Base-by-base conservation (phyloP, 208 protist genomes). In the Wallacemonas sp. region DNA sequence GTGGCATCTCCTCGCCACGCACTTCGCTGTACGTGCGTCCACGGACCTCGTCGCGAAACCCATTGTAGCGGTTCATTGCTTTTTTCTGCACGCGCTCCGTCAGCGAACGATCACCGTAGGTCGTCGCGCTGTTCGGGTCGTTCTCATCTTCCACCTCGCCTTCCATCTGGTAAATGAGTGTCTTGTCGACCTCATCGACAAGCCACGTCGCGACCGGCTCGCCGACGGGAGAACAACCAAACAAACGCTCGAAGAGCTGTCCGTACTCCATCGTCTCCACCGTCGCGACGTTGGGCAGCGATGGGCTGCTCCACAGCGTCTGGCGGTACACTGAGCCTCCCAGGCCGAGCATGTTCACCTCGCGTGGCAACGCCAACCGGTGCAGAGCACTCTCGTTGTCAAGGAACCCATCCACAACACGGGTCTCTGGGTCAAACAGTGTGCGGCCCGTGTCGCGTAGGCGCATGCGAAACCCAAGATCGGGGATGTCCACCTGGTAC, bases 91-190 rank as follows among this genome's bases (percentile, higher is more conserved):
- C 86, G 0, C 89, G 75, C 64, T 89, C 86, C 3, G 81, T 90
- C 30, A 94, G 63, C 3, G 81, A 88, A 15, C 85, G 83, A 50
- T 94, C 85, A 5, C 85, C 88, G 41, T 90, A 91, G 30, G 81
- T 95, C 29, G 85, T 90, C n/a, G 83, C 84, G 71, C 83, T 91
- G 78, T 91, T 89, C 30, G 85, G 89, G 27, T 95, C 89, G 53
- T 95, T 95, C 66, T 95, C 89, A 41, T 95, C 89, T 75, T 95
- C 89, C 45, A 95, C 82, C 72, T 91, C 81, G 22, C 79, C 86
- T 61, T 95, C 89, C 83, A 95, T 89, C 54, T 80, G 79, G 48
- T 92, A 92, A 32, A 92, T 73, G 0, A 90, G 72, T 29, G 85
- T 93, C 64, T 89, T 71, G 30, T 86, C 73, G 34, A 95, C 84